A percentile compares a stretch with the other conserved stretches of the same genome.
phyloP scores from a whole-genome alignment of 768 basidiomycete species.

The Gyrodon lividus region DNA sequence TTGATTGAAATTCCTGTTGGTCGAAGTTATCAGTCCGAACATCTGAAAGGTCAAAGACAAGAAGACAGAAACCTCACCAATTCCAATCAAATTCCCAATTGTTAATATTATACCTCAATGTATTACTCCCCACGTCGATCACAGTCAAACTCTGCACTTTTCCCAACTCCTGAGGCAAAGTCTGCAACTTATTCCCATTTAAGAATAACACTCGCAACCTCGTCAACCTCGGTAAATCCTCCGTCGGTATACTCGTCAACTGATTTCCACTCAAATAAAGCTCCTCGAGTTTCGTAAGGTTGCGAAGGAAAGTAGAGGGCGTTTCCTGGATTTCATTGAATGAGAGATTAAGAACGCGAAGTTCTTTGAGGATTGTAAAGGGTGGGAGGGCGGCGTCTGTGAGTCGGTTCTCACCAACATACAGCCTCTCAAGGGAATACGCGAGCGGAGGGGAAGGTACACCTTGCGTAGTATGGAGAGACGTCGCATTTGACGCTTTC shows the following conservation, averaged over 20 bases:
- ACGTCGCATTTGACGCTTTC: slow-evolving; percentile 35
- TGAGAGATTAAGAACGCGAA: slow-evolving; percentile 84
- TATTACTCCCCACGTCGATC: slow-evolving; percentile 92
- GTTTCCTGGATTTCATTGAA: slow-evolving; percentile 95
- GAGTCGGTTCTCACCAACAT: slow-evolving; percentile 87
- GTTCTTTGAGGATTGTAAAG: slow-evolving; percentile 71
- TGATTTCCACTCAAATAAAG: slow-evolving; percentile 96
- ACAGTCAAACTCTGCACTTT: slow-evolving; percentile 76
- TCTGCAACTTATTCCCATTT: slow-evolving; percentile 93
- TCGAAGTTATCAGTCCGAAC: background rate
- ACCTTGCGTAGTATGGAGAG: slow-evolving; percentile 27
- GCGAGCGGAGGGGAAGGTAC: slow-evolving; percentile 57
- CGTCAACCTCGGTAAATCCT: slow-evolving; percentile 75
- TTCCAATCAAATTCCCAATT: slow-evolving; percentile 99
- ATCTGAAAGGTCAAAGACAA: background rate
- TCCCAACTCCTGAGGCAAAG: slow-evolving; percentile 85
- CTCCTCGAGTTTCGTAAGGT: slow-evolving; percentile 71
- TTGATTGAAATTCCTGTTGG: slow-evolving; percentile 89
- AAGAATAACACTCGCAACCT: slow-evolving; percentile 75
- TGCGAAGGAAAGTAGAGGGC: slow-evolving; percentile 72
- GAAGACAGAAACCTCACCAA: slow-evolving; percentile 55
- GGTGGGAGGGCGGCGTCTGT: slow-evolving; percentile 76
- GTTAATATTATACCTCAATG: slow-evolving; percentile 94
- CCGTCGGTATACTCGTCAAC: slow-evolving; percentile 83
- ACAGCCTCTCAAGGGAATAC: slow-evolving; percentile 71